Evolutionary conservation across 2,329 filamentous ascomycete genomes (phyloP).

Genomic region (Diplodia corticola): DNA sequence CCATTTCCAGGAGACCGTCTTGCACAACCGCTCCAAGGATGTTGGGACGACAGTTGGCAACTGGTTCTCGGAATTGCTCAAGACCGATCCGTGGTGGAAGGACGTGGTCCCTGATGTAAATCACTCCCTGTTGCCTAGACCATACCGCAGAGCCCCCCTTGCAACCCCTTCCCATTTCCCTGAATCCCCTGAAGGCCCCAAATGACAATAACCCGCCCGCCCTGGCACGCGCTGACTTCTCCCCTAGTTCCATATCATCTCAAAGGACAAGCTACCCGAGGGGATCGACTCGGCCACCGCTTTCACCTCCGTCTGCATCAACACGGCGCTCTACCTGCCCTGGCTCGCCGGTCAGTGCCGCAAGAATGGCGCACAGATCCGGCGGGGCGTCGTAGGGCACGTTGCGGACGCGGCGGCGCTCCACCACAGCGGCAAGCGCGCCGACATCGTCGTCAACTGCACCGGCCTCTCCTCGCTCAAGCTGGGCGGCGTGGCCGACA

Average conservation of each 20-base stretch:
- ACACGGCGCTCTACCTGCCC: constrained; percentile 82
- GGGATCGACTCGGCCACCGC: constrained; percentile 70
- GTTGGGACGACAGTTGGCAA: constrained; percentile 52
- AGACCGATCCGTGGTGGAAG: constrained; percentile 71
- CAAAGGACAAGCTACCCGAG: constrained; percentile 55
- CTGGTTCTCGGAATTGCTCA: constrained; percentile 68
- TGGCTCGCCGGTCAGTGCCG: constrained; percentile 82
- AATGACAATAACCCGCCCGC: not conserved
- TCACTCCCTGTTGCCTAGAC: constrained; percentile 41
- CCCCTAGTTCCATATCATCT: constrained; percentile 62
- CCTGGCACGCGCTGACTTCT: not conserved
- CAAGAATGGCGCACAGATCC: constrained; percentile 65
- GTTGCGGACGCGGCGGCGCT: constrained; percentile 67
- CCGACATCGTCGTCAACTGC: constrained; percentile 78
- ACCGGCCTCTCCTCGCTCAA: constrained; percentile 74
- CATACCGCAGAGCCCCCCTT: not conserved
- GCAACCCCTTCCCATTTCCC: not conserved
- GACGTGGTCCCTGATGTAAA: constrained; percentile 63
- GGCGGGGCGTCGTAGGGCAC: constrained; percentile 56
- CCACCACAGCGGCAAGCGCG: constrained; percentile 59
- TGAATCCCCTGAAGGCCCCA: not conserved
- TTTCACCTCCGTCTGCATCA: constrained; percentile 88
- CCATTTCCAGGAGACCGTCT: constrained; percentile 66
- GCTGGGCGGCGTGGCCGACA: constrained; percentile 80
- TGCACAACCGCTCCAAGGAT: constrained; percentile 67